Base-by-base conservation (phyloP, 805 yeast genomes). In the Myxozyma lipomycoides region DNA sequence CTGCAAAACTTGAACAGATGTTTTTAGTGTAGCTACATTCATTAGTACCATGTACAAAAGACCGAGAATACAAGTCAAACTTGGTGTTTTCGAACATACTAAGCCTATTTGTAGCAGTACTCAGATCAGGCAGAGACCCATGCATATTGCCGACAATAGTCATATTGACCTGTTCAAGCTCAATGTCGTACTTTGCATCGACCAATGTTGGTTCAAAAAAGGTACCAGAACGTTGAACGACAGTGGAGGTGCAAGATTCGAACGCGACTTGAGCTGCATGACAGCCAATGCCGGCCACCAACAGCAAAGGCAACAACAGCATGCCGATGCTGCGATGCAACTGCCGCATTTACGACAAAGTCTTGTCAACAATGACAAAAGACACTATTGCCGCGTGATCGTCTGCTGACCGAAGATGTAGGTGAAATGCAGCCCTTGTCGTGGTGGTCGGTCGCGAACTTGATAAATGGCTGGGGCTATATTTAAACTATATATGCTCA, bases 1-100 rank as follows among this genome's bases (percentile, higher is more conserved):
- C 46, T 60, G 61, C 36, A 64, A 48, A n/a, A 62, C 60, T 12
- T 45, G 25, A 18, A 59, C 42, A 34, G 59, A 45, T 4, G 61
- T 51, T 9, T 60, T 55, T 38, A 65, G 51, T 12, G 68, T 65
- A 3, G 68, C 60, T 53, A 22, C 21, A 30, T 15, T 7, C 19
- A 35, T n/a, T 35, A 28, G 34, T 21, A 21, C n/a, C n/a, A n/a
- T n/a, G n/a, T n/a, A n/a, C n/a, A n/a, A n/a, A n/a, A n/a, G n/a
- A n/a, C n/a, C n/a, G n/a, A n/a, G n/a, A n/a, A n/a, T 36, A 23
- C 21, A 6, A 7, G 22, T 41, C 19, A 38, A 21, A 30, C 22
- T 21, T 19, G 28, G 5, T 9, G 24, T 10, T 28, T 28, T 28
- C 34, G 3, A 9, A 15, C 59, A 19, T 46, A 55, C 59, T 56